These are phyloP conservation scores for Teratosphaeria gauchensis DNA, from an alignment of 2,329 filamentous ascomycete genomes.

Conservation along the genomic window DNA sequence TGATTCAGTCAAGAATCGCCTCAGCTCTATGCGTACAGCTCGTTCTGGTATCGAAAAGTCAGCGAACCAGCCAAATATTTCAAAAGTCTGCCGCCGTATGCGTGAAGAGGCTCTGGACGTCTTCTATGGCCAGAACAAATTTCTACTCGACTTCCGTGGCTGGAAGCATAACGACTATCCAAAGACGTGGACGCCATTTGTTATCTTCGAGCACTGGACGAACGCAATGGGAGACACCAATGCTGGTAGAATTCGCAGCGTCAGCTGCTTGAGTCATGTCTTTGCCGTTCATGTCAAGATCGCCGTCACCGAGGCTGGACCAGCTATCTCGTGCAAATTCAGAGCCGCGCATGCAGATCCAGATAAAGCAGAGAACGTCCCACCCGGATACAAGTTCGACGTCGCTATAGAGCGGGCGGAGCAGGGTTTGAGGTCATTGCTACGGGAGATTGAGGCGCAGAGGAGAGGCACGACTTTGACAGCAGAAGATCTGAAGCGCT, in stretches of 20 bases:
- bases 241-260: slow-evolving; percentile 8
- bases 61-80: slow-evolving; percentile 6
- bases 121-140: slow-evolving; percentile 3
- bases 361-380: background rate
- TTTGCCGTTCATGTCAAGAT: slow-evolving; percentile 9
- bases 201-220: slow-evolving; percentile 13
- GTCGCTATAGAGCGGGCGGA: slow-evolving; percentile 1
- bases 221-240: slow-evolving; percentile 13
- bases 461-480: background rate
- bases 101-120: background rate
- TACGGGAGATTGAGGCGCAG: slow-evolving; percentile 1
- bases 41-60: background rate
- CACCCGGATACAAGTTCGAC: background rate
- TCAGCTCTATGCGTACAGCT: too few relatives aligned
- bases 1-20: too few relatives aligned
- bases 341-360: background rate
- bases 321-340: slow-evolving; percentile 3
- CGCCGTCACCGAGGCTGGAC: slow-evolving; percentile 2
- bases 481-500: background rate
- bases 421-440: background rate
- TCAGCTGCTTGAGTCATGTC: slow-evolving; percentile 10
- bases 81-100: slow-evolving; percentile 1
- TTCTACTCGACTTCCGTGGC: too few relatives aligned
- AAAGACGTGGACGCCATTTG: too few relatives aligned
- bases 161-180: too few relatives aligned